Conservation (phyloP, 257 asterid genomes). For the Solanum chilense region DNA sequence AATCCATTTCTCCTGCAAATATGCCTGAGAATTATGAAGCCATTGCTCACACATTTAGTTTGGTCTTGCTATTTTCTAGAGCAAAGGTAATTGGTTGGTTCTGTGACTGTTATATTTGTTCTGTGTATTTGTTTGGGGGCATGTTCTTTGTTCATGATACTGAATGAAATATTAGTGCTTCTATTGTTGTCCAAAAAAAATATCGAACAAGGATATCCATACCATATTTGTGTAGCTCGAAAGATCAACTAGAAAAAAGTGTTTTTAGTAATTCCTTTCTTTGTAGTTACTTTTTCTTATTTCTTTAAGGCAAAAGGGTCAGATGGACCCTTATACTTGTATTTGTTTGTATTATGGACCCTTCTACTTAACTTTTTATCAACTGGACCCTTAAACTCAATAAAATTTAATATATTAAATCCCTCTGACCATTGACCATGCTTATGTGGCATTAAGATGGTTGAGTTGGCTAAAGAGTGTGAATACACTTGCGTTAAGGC, state of each 20-base stretch:
- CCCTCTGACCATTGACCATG: too few relatives aligned
- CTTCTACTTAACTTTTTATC: too few relatives aligned
- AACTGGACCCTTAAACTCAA: too few relatives aligned
- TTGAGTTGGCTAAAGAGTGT: too few relatives aligned
- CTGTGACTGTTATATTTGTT: neutral
- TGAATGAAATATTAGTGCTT: neutral
- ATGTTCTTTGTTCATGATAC: neutral
- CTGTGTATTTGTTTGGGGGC: neutral
- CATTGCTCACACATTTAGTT: constrained; percentile 88
- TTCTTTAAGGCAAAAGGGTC: too few relatives aligned
- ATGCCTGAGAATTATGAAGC: constrained; percentile 92
- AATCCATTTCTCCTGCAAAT: constrained; percentile 68
- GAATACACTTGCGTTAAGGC: too few relatives aligned
- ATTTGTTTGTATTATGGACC: too few relatives aligned
- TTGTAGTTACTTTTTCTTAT: neutral
- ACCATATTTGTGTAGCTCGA: neutral
- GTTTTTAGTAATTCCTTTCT: neutral
- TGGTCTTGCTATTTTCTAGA: constrained; percentile 74
- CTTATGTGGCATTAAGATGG: too few relatives aligned
- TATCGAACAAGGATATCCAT: neutral
- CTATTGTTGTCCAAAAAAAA: neutral
- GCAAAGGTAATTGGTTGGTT: constrained; percentile 55
- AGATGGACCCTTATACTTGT: too few relatives aligned
- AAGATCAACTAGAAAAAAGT: neutral
- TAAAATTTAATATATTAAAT: too few relatives aligned